Evolutionary conservation across 371 early-diverging fungal species (phyloP), one percentile per base, ranked within the genome.

Genomic region (Capniomyces stellatus): DNA sequence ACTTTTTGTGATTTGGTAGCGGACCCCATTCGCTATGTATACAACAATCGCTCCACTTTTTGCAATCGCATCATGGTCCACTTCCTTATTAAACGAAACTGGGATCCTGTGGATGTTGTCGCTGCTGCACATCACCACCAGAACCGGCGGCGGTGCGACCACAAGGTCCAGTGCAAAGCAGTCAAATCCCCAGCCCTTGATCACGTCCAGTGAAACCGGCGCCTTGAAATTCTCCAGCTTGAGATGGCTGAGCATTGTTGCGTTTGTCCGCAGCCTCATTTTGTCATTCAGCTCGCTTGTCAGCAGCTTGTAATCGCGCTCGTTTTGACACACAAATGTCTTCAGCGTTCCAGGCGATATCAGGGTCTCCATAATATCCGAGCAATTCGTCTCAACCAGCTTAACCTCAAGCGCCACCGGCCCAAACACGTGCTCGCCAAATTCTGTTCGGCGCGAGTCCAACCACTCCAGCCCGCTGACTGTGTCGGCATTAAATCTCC

Each of bases 321-420:
- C 59, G 18, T 71, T 69, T 62, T 85, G 84, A 49, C 81, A 78
- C 0, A 92, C 78, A 68, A 90, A 89, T 0, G 75, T 75, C 79
- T 87, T 73, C 27, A 56, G 47, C 54, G 56, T 69, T 57, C 52
- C 51, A 28, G 24, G 65, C 58, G 19, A 71, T 55, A 55, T 64
- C 15, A 67, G 49, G 2, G 71, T 43, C 57, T 94, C 95, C 3
- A 92, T 61, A 2, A 77, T 64, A 35, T 64, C 55, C 1, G 82
- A 82, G 61, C 75, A 78, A 3, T 62, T 61, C 46, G 63, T 47
- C 54, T 88, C 75, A 42, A 72, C 78, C 22, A 87, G 61, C 29
- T 83, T 78, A 21, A 89, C 63, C 49, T 74, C 71, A 21, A 85
- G 55, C 29, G 77, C 70, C 2, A 82, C 64, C 0, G 93, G 96